Evolutionary conservation across 2,329 filamentous ascomycete genomes (phyloP), one percentile per base, ranked within the genome.

Genomic region (Penicillium sp.): DNA sequence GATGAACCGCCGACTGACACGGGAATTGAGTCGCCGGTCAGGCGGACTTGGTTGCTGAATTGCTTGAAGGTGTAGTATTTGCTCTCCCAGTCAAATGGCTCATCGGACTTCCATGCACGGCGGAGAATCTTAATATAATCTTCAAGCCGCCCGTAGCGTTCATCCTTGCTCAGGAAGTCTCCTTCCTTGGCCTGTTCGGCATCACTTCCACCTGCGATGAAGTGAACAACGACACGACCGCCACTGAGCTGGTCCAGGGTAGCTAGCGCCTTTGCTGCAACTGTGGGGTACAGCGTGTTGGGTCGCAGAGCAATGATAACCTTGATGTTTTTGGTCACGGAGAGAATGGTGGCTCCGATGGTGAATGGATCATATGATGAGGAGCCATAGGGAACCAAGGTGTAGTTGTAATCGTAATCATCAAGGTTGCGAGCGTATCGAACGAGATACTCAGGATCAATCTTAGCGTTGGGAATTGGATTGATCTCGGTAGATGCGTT

Each of bases 61-160:
- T 80, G 71, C 66, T 83, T 85, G 77, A 87, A 86, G 53, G 79
- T 75, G 70, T 82, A 87, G 71, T 84, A 83, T 60, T 82, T 79
- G 49, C 82, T 79, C 2, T 85, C 80, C 83, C 83, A 86, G 72
- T 86, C 83, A 55, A 86, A 87, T 0, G 83, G 79, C 19, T 83
- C 82, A 0, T 75, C 50, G 0, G 83, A 84, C 21, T 76, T 66
- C 84, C 84, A 87, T 0, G 83, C 83, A 0, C 82, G 80, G 21
- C 81, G 78, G 3, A 86, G 76, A 63, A 87, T 87, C 59, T 76
- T 76, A 73, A 87, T 85, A 70, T 86, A 86, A 61, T 86, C 84
- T 66, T 86, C 84, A 6, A 84, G 73, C 0, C 84, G 79, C 10
- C 66, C 81, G 61, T 86, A 87, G 9, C 84, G 80, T 66, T 85